Conservation (phyloP, 2,329 filamentous ascomycete species). For the Ciborinia camelliae region DNA sequence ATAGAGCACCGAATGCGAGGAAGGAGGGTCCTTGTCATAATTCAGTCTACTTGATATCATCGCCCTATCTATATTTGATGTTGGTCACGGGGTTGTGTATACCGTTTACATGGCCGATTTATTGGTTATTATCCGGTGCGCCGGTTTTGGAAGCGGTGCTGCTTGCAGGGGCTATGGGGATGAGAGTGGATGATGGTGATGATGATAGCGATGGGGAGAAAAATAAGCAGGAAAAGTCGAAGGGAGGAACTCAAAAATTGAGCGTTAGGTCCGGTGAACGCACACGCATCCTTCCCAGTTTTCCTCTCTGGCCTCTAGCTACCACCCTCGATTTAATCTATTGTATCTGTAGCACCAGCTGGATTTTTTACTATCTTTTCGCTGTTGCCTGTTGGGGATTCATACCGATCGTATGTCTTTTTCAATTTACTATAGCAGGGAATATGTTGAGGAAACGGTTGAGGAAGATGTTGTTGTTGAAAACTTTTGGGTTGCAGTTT, state of each 20-base stretch:
- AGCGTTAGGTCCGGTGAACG: not conserved
- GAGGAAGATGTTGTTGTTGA: slow-evolving; percentile 29
- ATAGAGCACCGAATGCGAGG: no score
- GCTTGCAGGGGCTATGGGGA: not conserved
- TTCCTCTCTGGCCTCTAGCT: slow-evolving; percentile 48
- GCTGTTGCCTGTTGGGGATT: slow-evolving; percentile 42
- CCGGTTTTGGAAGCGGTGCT: slow-evolving; percentile 39
- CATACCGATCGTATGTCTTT: slow-evolving; percentile 44
- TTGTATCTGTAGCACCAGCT: slow-evolving; percentile 48
- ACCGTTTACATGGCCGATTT: slow-evolving; percentile 30
- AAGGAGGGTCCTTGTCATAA: not conserved
- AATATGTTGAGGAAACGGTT: slow-evolving; percentile 37
- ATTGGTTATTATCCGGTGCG: slow-evolving; percentile 44
- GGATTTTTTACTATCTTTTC: slow-evolving; percentile 49
- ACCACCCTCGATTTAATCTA: slow-evolving; percentile 47
- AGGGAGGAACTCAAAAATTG: not conserved
- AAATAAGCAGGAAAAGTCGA: not conserved
- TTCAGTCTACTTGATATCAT: not conserved
- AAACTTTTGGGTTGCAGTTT: slow-evolving; percentile 44
- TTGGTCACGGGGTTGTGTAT: not conserved
- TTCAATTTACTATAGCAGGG: slow-evolving; percentile 41
- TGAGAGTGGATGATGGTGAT: slow-evolving; percentile 34
- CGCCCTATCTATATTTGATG: not conserved
- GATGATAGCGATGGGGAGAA: slow-evolving; percentile 6
- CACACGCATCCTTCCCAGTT: slow-evolving; percentile 42